Base-by-base conservation (phyloP, 202 grass and related monocot genomes). In the Brachypodium distachyon region DNA sequence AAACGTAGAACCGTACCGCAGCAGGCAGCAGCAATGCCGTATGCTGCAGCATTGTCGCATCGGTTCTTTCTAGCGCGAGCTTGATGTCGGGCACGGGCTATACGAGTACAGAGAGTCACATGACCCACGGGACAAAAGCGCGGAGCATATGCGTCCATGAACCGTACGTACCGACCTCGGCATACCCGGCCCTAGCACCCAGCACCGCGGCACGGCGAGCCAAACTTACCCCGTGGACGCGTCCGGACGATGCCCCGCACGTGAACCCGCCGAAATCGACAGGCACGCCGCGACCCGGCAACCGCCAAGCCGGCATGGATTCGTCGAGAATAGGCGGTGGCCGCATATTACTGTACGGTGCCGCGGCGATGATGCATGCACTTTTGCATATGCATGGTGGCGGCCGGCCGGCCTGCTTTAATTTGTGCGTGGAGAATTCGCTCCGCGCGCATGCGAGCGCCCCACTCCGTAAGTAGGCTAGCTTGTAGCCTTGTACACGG, bases 61-160 rank as follows among this genome's bases (percentile, higher is more conserved):
- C n/a, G n/a, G n/a, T n/a, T n/a, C n/a, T n/a, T n/a, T n/a, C n/a
- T n/a, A n/a, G n/a, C n/a, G n/a, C n/a, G n/a, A n/a, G n/a, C n/a
- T n/a, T n/a, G n/a, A n/a, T n/a, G n/a, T 17, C 3, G 55, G 32
- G 41, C 66, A 44, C 32, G 52, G 78, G 21, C 27, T 12, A 31
- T 12, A 36, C 51, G 43, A 46, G n/a, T n/a, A n/a, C n/a, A n/a
- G n/a, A n/a, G n/a, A n/a, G 61, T 87, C 69, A 83, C 85, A 79
- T 79, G 80, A 37, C 16, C 6, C 31, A 25, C 73, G 22, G 21
- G 55, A 25, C 26, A 7, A 51, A 22, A 4, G 39, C 47, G 28
- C 47, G 49, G 53, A 18, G 72, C 38, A 7, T 36, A 23, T 41
- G 21, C 52, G 63, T 52, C 73, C 74, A 66, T 85, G 82, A 73